A percentile compares a stretch with the other conserved stretches of the same genome.
phyloP scores from a whole-genome alignment of 192 early-diverging fungal species.

The Geranomyces variabilis region DNA sequence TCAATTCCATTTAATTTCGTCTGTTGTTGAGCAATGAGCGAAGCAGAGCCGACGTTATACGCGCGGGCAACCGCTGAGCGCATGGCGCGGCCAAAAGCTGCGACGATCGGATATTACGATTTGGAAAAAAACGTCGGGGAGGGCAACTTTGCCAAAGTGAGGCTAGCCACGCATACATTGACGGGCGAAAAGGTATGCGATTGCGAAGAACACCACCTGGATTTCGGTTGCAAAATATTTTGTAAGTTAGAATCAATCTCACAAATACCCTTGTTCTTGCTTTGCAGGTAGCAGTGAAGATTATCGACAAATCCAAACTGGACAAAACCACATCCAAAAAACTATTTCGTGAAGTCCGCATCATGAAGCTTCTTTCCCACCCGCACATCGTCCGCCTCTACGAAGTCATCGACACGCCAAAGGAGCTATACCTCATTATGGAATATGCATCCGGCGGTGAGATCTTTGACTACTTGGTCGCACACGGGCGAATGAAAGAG shows the following conservation, averaged over 20 bases:
- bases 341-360: constrained; percentile 65
- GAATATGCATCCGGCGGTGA: constrained; percentile 65
- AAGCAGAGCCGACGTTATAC: constrained; percentile 34
- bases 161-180: constrained; percentile 59
- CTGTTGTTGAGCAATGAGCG: not conserved
- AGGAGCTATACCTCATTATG: constrained; percentile 65
- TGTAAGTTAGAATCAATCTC: not conserved
- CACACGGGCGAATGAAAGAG: constrained; percentile 68
- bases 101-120: constrained; percentile 64
- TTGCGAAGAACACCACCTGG: not conserved
- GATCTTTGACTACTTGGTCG: constrained; percentile 68
- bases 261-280: not conserved
- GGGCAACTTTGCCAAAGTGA: constrained; percentile 68
- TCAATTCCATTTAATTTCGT: not conserved
- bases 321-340: constrained; percentile 63
- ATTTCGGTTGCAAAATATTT: not conserved
- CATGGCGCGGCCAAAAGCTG: constrained; percentile 43
- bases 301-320: constrained; percentile 65
- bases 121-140: constrained; percentile 62
- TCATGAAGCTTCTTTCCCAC: constrained; percentile 65
- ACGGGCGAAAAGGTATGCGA: constrained; percentile 57
- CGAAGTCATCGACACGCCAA: constrained; percentile 69
- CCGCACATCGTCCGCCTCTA: constrained; percentile 63
- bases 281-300: constrained; percentile 61
- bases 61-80: constrained; percentile 48